Evolutionary conservation across 148 eudicot genomes (phyloP).

Genomic region (Cornus suecica): DNA sequence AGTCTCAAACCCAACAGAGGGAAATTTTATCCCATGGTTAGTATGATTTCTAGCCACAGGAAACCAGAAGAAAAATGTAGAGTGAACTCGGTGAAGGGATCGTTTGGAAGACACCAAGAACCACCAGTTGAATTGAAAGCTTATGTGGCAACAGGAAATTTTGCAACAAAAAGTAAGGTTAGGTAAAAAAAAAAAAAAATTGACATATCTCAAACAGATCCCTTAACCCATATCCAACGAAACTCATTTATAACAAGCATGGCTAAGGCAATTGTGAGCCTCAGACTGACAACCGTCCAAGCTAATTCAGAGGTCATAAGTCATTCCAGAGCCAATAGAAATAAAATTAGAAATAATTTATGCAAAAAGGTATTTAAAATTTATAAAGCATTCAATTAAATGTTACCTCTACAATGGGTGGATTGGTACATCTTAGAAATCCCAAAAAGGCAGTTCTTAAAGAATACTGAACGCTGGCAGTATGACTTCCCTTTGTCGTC

Average conservation of each 20-base stretch:
- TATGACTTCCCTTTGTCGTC: slow-evolving; percentile 54
- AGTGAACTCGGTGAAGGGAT: neutral
- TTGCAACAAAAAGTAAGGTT: neutral
- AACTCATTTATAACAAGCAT: neutral
- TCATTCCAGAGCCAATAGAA: neutral
- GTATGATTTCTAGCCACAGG: neutral
- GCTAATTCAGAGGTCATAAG: neutral
- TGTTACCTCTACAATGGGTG: slow-evolving; percentile 64
- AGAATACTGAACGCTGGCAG: slow-evolving; percentile 80
- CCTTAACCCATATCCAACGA: neutral
- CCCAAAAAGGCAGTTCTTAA: slow-evolving; percentile 85
- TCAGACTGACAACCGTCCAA: neutral
- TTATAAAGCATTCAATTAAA: neutral
- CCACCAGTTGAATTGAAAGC: neutral
- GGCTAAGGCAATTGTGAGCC: neutral
- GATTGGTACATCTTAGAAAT: slow-evolving; percentile 79
- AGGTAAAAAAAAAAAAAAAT: neutral
- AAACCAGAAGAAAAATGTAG: neutral
- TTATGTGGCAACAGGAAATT: neutral
- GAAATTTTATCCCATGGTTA: neutral
- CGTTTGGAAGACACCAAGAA: neutral
- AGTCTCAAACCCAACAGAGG: neutral
- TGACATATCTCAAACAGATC: neutral
- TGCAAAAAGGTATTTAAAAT: neutral
- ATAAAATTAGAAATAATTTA: neutral